Conservation (phyloP, 108 stramenopile species). For the Conticribra weissflogii region DNA sequence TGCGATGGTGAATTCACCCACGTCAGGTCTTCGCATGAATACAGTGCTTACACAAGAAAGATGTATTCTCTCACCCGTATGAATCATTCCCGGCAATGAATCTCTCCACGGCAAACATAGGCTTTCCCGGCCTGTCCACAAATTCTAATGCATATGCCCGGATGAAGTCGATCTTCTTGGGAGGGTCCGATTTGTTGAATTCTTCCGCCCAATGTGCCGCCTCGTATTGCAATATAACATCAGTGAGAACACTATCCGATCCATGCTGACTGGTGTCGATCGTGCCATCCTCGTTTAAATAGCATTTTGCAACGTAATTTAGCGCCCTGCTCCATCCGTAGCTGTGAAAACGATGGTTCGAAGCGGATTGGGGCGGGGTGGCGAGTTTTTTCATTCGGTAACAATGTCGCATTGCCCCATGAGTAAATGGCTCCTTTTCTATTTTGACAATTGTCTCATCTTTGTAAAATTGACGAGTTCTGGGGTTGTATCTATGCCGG, state of each 20-base stretch:
- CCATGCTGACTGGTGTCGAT: constrained; percentile 62
- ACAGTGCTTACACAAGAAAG: background rate
- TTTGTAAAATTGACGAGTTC: constrained; percentile 53
- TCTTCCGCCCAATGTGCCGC: constrained; percentile 71
- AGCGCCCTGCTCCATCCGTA: constrained; percentile 74
- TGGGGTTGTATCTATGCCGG: constrained; percentile 72
- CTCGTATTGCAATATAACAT: constrained; percentile 81
- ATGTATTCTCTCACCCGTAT: constrained; percentile 49
- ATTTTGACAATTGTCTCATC: constrained; percentile 80
- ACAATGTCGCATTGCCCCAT: constrained; percentile 84
- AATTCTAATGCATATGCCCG: constrained; percentile 84
- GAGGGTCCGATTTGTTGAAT: constrained; percentile 70
- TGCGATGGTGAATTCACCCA: background rate
- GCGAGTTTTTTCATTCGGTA: constrained; percentile 85
- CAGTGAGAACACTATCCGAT: constrained; percentile 66
- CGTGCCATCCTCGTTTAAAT: constrained; percentile 47
- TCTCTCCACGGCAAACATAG: constrained; percentile 82
- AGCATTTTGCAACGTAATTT: constrained; percentile 82
- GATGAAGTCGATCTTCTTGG: constrained; percentile 77
- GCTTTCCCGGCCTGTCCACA: constrained; percentile 60
- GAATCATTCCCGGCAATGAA: constrained; percentile 74
- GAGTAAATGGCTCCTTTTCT: constrained; percentile 67
- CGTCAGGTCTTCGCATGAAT: too few relatives aligned
- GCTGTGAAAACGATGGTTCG: constrained; percentile 77
- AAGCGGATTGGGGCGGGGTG: constrained; percentile 59